Percentiles rank a stretch among this genome's conserved stretches.
phyloP scores from a whole-genome alignment of 257 asterid species.

The Buddleja alternifolia region DNA sequence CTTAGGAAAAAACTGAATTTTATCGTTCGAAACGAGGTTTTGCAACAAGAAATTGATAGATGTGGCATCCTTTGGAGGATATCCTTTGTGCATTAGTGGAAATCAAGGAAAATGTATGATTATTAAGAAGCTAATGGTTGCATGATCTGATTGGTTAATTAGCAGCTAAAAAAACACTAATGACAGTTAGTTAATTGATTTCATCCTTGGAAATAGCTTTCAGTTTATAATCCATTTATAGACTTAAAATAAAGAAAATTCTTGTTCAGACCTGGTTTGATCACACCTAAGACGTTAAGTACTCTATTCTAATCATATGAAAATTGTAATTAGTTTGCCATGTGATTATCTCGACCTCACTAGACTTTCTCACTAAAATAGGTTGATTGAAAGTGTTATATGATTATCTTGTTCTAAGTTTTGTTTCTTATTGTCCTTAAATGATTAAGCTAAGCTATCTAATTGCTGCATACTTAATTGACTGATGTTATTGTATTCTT shows the following conservation, averaged over 20 bases:
- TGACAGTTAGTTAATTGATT: slow-evolving; percentile 30
- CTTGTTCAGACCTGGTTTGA: too few relatives aligned
- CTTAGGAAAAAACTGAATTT: not conserved
- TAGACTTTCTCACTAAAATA: not conserved
- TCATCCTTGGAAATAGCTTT: not conserved
- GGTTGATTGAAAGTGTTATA: not conserved
- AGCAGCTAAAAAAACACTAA: not conserved
- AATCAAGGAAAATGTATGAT: slow-evolving; percentile 11
- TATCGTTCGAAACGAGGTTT: slow-evolving; percentile 29
- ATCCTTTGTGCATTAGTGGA: slow-evolving; percentile 35
- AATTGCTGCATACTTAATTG: not conserved
- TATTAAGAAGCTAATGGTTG: not conserved
- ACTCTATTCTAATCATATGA: too few relatives aligned
- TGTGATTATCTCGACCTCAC: too few relatives aligned
- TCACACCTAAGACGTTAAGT: too few relatives aligned
- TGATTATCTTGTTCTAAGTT: not conserved
- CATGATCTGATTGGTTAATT: not conserved
- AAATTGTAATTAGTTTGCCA: too few relatives aligned
- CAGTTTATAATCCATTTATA: not conserved
- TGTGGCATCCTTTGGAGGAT: slow-evolving; percentile 29
- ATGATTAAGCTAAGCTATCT: not conserved
- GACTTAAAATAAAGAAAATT: too few relatives aligned
- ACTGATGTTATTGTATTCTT: not conserved
- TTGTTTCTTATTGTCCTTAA: slow-evolving; percentile 22
- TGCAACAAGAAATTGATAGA: slow-evolving; percentile 38